Evolutionary conservation across 2,329 filamentous ascomycete species (phyloP).

Genomic region (Aspergillus ochraceus): DNA sequence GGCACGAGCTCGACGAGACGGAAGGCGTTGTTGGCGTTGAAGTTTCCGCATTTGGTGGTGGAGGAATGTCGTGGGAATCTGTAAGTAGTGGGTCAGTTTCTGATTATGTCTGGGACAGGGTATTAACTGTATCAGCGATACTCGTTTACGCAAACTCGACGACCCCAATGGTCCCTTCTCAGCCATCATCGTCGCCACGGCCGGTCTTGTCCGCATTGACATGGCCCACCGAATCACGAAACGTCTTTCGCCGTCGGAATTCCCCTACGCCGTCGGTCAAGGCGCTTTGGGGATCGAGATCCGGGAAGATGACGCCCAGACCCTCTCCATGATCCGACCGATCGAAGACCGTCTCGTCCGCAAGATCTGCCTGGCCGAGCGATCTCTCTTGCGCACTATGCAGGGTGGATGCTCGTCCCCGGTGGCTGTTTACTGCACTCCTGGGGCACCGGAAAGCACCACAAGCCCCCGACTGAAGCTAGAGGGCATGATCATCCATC

Average conservation of each 20-base stretch:
- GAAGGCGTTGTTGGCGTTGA: not conserved
- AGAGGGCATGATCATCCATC: not conserved
- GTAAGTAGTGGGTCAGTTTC: not conserved
- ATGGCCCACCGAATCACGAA: not conserved
- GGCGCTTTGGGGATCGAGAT: not conserved
- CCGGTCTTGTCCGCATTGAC: not conserved
- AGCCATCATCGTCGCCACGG: not conserved
- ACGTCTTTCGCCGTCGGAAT: not conserved
- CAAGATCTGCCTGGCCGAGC: not conserved
- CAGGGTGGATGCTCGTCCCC: not conserved
- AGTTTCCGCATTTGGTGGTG: not conserved
- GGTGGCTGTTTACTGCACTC: not conserved
- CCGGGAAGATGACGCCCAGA: not conserved
- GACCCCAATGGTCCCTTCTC: not conserved
- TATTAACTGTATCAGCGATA: not conserved
- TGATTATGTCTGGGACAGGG: accelerated
- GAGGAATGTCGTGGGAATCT: not conserved
- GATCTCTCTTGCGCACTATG: not conserved
- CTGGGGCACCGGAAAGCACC: not conserved
- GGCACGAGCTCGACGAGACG: not conserved
- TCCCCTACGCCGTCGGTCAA: not conserved
- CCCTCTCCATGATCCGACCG: not conserved
- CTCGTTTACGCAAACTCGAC: not conserved
- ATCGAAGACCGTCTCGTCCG: not conserved
- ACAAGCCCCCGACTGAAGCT: not conserved